Percentiles rank a stretch among this genome's conserved stretches.
phyloP scores from a whole-genome alignment of 495 filamentous ascomycete species.

The Terfezia claveryi region DNA sequence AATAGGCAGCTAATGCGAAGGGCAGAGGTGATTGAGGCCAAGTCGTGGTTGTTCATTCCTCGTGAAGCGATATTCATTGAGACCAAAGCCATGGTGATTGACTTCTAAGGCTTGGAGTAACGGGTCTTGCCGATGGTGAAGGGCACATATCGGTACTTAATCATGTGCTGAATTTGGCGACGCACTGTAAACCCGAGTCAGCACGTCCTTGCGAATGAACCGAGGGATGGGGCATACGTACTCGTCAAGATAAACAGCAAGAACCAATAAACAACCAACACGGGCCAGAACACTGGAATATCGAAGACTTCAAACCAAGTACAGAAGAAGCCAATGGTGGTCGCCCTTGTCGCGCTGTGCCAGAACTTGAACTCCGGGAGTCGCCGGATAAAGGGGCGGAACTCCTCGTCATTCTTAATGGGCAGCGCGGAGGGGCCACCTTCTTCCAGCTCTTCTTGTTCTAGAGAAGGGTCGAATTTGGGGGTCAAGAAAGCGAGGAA shows the following conservation, averaged over 20 bases:
- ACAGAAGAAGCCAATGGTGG: constrained; percentile 65
- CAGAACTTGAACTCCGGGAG: constrained; percentile 99
- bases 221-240: constrained; percentile 26
- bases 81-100: too few relatives aligned
- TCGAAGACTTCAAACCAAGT: constrained; percentile 86
- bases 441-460: constrained; percentile 89
- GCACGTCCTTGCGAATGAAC: not conserved
- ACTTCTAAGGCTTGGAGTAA: constrained; percentile 29
- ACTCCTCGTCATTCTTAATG: constrained; percentile 89
- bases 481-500: constrained; percentile 97
- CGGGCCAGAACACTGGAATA: constrained; percentile 96
- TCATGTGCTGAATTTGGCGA: constrained; percentile 98
- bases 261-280: constrained; percentile 94
- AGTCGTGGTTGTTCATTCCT: too few relatives aligned
- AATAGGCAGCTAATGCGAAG: too few relatives aligned
- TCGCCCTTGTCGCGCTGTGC: constrained; percentile 77
- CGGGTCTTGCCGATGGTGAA: constrained; percentile 82
- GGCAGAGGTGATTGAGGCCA: too few relatives aligned
- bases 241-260: constrained; percentile 88
- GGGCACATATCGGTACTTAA: constrained; percentile 97
- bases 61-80: too few relatives aligned
- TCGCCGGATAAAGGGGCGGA: constrained; percentile 84
- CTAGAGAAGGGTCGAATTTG: constrained; percentile 95
- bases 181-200: constrained; percentile 39
- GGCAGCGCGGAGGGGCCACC: constrained; percentile 59